These are phyloP conservation scores for Lobosporangium transversale DNA, from an alignment of 192 early-diverging fungal genomes.

Conservation along the genomic window DNA sequence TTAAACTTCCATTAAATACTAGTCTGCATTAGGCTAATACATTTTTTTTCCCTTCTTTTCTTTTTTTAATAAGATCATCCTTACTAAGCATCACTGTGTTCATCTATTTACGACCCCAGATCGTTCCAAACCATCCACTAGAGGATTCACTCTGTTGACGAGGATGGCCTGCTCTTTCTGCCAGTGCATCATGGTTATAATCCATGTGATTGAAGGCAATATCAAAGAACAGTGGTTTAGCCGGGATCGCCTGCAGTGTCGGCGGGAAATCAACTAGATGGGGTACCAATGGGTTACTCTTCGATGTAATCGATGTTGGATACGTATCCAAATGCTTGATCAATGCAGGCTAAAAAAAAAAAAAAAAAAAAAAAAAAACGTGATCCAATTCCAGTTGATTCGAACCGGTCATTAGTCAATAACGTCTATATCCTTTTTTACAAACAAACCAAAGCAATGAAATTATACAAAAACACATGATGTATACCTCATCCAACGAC, in stretches of 20 bases:
- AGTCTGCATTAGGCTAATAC: background rate
- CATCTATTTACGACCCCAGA: constrained; percentile 44
- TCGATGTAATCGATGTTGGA: constrained; percentile 51
- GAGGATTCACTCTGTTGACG: constrained; percentile 25
- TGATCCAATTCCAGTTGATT: too few relatives aligned
- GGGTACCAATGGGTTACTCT: constrained; percentile 54
- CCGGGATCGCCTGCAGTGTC: constrained; percentile 65
- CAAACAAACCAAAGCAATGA: too few relatives aligned
- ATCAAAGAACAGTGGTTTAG: constrained; percentile 85
- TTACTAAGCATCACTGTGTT: background rate
- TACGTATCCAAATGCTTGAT: constrained; percentile 66
- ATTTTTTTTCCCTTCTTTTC: background rate
- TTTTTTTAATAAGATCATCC: background rate
- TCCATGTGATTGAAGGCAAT: constrained; percentile 76
- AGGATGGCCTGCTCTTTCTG: constrained; percentile 37
- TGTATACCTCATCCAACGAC: constrained; percentile 52
- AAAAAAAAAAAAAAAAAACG: constrained; percentile 4
- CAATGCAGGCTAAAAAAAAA: constrained; percentile 54
- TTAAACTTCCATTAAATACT: too few relatives aligned
- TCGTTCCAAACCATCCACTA: constrained; percentile 47
- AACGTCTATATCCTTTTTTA: too few relatives aligned
- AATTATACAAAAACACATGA: background rate
- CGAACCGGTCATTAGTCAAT: too few relatives aligned
- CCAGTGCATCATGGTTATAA: constrained; percentile 53
- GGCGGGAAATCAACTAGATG: constrained; percentile 78